Evolutionary conservation across 2,329 filamentous ascomycete genomes (phyloP).

Genomic region (Microdochium bolleyi): DNA sequence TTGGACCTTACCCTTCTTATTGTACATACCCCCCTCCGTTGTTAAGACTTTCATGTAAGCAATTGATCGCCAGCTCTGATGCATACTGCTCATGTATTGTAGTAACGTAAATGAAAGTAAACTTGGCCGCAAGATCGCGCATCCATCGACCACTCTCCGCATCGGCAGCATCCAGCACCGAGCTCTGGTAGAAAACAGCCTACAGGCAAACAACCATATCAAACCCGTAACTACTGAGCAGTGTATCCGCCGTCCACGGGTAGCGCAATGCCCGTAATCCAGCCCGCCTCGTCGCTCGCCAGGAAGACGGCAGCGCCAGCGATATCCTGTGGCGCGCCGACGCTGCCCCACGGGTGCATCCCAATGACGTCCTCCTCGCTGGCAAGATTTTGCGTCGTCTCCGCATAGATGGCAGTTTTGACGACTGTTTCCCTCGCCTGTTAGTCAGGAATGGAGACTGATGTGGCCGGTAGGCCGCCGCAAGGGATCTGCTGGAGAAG

Average conservation of each 20-base stretch:
- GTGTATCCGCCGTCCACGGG: constrained; percentile 5
- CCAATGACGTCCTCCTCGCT: not conserved
- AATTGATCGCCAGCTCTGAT: too few relatives aligned
- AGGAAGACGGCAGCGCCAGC: constrained; percentile 5
- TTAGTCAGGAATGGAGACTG: constrained; percentile 10
- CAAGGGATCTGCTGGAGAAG: constrained; percentile 2
- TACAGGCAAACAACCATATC: too few relatives aligned
- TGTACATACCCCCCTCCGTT: too few relatives aligned
- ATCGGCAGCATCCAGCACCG: too few relatives aligned
- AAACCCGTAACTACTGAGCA: not conserved
- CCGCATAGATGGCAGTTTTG: constrained; percentile 7
- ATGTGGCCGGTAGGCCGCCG: too few relatives aligned
- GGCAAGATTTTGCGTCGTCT: constrained; percentile 2
- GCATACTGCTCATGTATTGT: too few relatives aligned
- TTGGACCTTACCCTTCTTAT: too few relatives aligned
- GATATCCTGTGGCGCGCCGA: constrained; percentile 4
- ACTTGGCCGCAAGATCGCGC: too few relatives aligned
- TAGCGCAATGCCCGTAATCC: constrained; percentile 4
- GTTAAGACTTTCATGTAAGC: too few relatives aligned
- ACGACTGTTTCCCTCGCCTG: constrained; percentile 1
- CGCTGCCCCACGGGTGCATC: constrained; percentile 4
- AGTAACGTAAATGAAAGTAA: too few relatives aligned
- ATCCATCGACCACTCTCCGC: too few relatives aligned
- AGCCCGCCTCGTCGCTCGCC: constrained; percentile 3
- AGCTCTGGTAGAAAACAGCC: too few relatives aligned